These are phyloP conservation scores for Sphaerulina vaccinii DNA, from an alignment of 2,329 filamentous ascomycete genomes.

Conservation along the genomic window DNA sequence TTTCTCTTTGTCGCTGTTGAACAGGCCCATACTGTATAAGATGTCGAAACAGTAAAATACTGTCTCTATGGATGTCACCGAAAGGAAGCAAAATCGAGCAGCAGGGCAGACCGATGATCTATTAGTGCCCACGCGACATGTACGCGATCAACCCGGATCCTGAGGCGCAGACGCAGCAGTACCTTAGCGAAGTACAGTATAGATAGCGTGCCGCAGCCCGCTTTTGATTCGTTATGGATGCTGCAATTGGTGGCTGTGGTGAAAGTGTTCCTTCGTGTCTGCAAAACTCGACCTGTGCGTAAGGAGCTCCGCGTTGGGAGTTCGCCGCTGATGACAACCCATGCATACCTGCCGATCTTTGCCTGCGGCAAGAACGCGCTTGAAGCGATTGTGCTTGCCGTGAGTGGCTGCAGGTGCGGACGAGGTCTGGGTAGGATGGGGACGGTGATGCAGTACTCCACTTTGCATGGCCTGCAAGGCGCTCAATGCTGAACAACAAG, in stretches of 20 bases:
- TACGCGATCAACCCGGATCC: not conserved
- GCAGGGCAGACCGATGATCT: not conserved
- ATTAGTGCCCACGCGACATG: slow-evolving; percentile 1
- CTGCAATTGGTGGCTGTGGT: slow-evolving; percentile 6
- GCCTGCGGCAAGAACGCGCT: no score
- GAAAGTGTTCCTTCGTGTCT: slow-evolving; percentile 3
- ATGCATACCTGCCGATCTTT: slow-evolving; percentile 7
- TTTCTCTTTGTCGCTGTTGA: slow-evolving; percentile 20
- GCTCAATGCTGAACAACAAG: no score
- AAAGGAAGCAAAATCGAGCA: not conserved
- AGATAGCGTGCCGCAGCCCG: not conserved
- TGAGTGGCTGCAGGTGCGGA: not conserved
- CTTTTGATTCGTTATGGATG: no score
- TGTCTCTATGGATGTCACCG: not conserved
- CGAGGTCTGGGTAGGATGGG: not conserved
- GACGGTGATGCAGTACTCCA: no score
- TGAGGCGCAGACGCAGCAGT: not conserved
- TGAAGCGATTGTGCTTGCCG: not conserved
- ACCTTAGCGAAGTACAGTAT: not conserved
- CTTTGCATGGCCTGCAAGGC: no score
- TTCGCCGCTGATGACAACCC: slow-evolving; percentile 9
- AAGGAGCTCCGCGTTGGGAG: not conserved
- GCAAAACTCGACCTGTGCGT: not conserved
- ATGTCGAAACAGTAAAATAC: not conserved
- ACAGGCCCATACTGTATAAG: slow-evolving; percentile 24